Percentiles rank a stretch among this genome's conserved stretches.
Conservation (phyloP, 1,139 yeast species). For the Hemisphaericaspora lyxosophila region DNA sequence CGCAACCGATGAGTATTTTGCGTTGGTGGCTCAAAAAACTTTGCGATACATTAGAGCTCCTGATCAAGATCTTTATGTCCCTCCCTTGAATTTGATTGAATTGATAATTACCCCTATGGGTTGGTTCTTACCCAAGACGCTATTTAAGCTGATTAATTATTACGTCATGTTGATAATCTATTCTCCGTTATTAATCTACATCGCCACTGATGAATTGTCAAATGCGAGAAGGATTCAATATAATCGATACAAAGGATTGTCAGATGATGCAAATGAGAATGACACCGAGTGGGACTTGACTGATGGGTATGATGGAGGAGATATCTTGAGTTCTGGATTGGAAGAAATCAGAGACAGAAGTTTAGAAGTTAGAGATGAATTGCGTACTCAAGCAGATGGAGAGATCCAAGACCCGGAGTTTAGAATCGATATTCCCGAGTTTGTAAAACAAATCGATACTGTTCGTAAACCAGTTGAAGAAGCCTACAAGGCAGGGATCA, state of each 20-base stretch:
- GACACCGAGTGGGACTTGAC: conserved; percentile 82
- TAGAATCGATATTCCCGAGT: conserved; percentile 45
- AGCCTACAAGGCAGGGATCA: conserved; percentile 57
- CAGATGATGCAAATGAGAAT: conserved; percentile 79
- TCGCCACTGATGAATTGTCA: conserved; percentile 62
- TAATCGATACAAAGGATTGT: conserved; percentile 61
- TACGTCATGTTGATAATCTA: conserved; percentile 64
- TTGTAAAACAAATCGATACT: conserved; percentile 47
- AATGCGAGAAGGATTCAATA: conserved; percentile 70
- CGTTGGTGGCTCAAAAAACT: conserved; percentile 81
- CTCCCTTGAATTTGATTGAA: conserved; percentile 81
- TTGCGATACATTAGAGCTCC: conserved; percentile 85
- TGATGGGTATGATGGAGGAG: conserved; percentile 63
- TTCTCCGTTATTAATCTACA: conserved; percentile 62
- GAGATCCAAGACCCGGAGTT: conserved; percentile 76
- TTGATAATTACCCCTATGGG: conserved; percentile 40
- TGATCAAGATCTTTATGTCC: conserved; percentile 80
- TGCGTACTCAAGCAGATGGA: conserved; percentile 56
- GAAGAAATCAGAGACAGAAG: conserved; percentile 43
- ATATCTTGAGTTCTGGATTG: conserved; percentile 25
- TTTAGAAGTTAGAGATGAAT: conserved; percentile 35
- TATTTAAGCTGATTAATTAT: conserved; percentile 42
- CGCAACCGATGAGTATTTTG: conserved; percentile 72
- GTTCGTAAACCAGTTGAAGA: conserved; percentile 57
- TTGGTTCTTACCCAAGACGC: conserved; percentile 26